Evolutionary conservation across 2,329 filamentous ascomycete genomes (phyloP), one percentile per base, ranked within the genome.

Genomic region (Emergomyces pasteurianus): DNA sequence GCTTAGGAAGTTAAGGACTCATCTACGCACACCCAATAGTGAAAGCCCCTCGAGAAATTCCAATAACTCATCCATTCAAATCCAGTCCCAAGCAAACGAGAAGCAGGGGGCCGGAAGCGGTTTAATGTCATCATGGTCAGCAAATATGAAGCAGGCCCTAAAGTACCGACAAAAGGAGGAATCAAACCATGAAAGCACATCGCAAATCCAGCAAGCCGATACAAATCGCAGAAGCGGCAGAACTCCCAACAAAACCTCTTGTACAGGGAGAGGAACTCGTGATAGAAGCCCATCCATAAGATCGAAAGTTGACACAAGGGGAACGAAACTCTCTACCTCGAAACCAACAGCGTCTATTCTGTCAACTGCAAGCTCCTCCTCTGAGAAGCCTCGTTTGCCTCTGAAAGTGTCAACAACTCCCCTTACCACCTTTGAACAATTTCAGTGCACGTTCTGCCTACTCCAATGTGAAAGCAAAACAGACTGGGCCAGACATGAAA

Each of bases 371-470:
- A 34, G 26, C 16, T 57, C 38, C 31, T 21, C 9, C 38, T 46
- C 31, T 8, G 55, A 31, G n/a, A 57, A 57, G 40, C 55, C 40
- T 43, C 40, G 55, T 26, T 26, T 59, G 43, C 57, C 43, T n/a
- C 36, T 52, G 5, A 59, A 36, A 31, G 42, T 59, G 12, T 16
- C 31, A 38, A 50, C 57, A 42, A 52, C 47, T 10, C 57, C 57
- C 4, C 57, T 59, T 7, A 50, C n/a, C 7, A 12, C 18, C 3
- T 21, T 53, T 31, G 23, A 59, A 23, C 9, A 21, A 21, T 59
- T 53, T 47, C 58, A 59, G 36, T 59, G 58, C 36, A 59, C 58
- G 9, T 59, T 59, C 21, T 59, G 58, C 34, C 40, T 59, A 9
- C 8, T 53, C 26, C 47, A 59, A 54, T 59, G 47, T 31, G 26